Conservation (phyloP, 2,329 filamentous ascomycete genomes). For the Colletotrichum liaoningense region DNA sequence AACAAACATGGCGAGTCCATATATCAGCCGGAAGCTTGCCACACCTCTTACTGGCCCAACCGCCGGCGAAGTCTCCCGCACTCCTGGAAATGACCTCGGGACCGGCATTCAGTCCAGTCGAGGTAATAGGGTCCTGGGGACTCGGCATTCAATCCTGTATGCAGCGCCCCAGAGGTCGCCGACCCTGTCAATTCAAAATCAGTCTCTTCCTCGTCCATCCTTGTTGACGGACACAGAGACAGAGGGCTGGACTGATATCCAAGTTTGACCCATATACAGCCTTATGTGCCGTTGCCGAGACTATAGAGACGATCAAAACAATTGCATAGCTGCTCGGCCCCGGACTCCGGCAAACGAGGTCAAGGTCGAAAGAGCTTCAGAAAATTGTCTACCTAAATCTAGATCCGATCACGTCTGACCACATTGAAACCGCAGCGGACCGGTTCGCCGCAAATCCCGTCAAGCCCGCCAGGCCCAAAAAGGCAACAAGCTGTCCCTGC, state of each 20-base stretch:
- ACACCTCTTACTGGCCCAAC: background rate
- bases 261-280: background rate
- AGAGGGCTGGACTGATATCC: background rate
- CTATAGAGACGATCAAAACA: background rate
- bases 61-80: background rate
- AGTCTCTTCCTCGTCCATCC: slow-evolving; percentile 5
- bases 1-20: background rate
- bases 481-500: slow-evolving; percentile 36
- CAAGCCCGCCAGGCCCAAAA: slow-evolving; percentile 18
- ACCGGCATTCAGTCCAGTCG: background rate
- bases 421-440: background rate
- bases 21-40: background rate
- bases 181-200: slow-evolving; percentile 5
- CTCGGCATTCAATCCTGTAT: slow-evolving; percentile 3
- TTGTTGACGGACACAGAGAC: background rate
- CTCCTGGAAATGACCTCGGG: background rate
- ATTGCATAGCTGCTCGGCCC: background rate
- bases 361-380: background rate
- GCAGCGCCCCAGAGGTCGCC: background rate
- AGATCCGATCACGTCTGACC: background rate
- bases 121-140: background rate
- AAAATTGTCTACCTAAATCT: background rate
- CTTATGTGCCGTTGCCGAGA: background rate
- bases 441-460: background rate
- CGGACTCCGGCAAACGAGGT: background rate